Conservation (phyloP, 768 basidiomycete genomes). For the Pisolithus orientalis region DNA sequence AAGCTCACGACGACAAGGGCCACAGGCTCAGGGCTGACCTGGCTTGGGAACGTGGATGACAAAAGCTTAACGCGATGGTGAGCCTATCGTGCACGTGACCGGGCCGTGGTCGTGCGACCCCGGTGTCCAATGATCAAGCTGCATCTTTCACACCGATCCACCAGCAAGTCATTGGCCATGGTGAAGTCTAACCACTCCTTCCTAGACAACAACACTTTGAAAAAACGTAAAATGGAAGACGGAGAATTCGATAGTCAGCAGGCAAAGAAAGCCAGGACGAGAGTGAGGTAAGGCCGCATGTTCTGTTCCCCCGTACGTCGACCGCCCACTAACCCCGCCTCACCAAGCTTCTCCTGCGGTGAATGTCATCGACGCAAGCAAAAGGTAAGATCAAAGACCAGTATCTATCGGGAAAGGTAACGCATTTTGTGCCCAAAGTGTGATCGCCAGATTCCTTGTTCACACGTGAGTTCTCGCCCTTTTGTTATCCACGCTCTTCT, state of each 20-base stretch:
- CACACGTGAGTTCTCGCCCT: conserved; percentile 51
- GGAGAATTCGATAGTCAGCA: conserved; percentile 39
- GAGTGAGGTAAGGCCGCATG: conserved; percentile 58
- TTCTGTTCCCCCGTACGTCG: conserved; percentile 1
- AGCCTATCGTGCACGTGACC: conserved; percentile 20
- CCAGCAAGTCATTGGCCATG: conserved; percentile 22
- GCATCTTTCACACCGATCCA: conserved; percentile 27
- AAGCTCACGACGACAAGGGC: neutral
- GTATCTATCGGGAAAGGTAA: conserved; percentile 9
- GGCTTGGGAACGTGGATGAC: neutral
- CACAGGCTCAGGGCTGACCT: too few relatives aligned
- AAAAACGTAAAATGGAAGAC: conserved; percentile 62
- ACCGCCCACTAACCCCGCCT: conserved; percentile 3
- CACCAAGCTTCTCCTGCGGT: conserved; percentile 69
- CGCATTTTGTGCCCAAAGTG: conserved; percentile 44
- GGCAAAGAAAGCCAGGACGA: conserved; percentile 60
- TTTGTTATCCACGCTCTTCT: conserved; percentile 2
- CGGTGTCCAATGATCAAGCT: conserved; percentile 1
- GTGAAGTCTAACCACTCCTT: conserved; percentile 18
- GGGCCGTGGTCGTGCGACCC: conserved; percentile 4
- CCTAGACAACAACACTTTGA: conserved; percentile 33
- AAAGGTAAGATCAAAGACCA: conserved; percentile 44
- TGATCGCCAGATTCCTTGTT: conserved; percentile 80
- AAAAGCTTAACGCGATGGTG: neutral
- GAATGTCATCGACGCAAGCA: conserved; percentile 88